Base-by-base conservation (phyloP, 768 basidiomycete genomes). In the Xerocomellus intermedius region DNA sequence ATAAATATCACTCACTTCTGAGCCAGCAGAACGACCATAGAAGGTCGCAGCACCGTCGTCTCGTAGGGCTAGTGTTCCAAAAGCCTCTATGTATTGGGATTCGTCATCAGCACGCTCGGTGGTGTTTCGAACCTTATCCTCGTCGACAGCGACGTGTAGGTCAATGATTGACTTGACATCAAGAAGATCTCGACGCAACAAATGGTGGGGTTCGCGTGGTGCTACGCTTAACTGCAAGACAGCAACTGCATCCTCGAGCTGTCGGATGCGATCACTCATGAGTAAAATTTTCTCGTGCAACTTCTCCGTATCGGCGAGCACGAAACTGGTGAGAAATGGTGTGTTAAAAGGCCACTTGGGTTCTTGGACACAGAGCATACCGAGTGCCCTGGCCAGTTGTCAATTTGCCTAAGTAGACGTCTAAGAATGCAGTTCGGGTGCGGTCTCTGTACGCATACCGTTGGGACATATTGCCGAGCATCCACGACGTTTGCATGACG, bases 381-480 rank as follows among this genome's bases (percentile, higher is more conserved):
- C 87, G 78, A 38, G 88, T 90, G 19, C 88, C 88, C 64, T 90
- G 86, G 5, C 88, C 88, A 1, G 88, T 89, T 14, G 85, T 82
- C 37, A 90, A 76, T 64, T 84, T 86, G 30, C 86, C 76, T 73
- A 43, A 30, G 28, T 19, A 12, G 26, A 46, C 7, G 9, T 26
- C 28, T 54, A 14, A 45, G 45, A 26, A 49, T 3, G 32, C 7
- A 16, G 13, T 14, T 50, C n/a, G 16, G 19, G 5, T 0, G 28
- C 5, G 16, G 26, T 13, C 17, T n/a, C 8, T 39, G 26, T 16
- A 33, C 8, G 32, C 56, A 16, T 56, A 67, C 74, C 87, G 61
- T 89, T 89, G 4, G 87, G 87, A 70, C 89, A 91, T 50, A 91
- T 90, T 12, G 84, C 84, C 6, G 84, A 81, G 63, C 88, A 90